Base-by-base conservation (phyloP, 306 rosid species). In the Corylus heterophylla region DNA sequence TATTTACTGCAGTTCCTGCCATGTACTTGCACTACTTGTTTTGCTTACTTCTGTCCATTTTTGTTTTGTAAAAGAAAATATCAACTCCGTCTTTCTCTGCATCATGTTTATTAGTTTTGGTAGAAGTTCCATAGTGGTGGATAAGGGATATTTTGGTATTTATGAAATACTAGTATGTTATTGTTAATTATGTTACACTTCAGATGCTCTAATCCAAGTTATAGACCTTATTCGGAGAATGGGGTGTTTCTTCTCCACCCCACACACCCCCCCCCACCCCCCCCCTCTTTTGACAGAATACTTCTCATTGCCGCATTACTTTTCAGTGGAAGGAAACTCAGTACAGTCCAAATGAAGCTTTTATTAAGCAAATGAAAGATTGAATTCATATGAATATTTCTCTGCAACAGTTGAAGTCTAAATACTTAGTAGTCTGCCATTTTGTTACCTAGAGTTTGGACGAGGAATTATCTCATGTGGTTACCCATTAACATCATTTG, bases 1-100 rank as follows among this genome's bases (percentile, higher is more conserved):
- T 61, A 18, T 73, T 37, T 22, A 59, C 62, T 76, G 67, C 49
- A 68, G 47, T 62, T 71, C 63, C 29, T 79, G 17, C 69, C 44
- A 12, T 72, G 22, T 52, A 2, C 16, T 70, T 78, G 13, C 59
- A 49, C 54, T n/a, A 16, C 12, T 58, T 67, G 55, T 31, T 78
- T 49, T 16, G 49, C 37, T 51, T 44, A 54, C 29, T 71, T 25
- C 59, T 69, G 47, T 74, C 54, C 37, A 16, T 73, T 48, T 49
- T 35, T 37, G 58, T 55, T 51, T 52, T 73, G 44, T 68, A 47
- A 75, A 39, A 77, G 37, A 66, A 58, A 76, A 44, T 54, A 55
- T 44, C 61, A 69, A 69, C 62, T 63, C 27, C 0, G 20, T 68
- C 48, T 44, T 73, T 74, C 70, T 83, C 37, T 77, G 17, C 16